Evolutionary conservation across 108 stramenopile genomes (phyloP).

Genomic region (Pseudonitzschia multiseries): DNA sequence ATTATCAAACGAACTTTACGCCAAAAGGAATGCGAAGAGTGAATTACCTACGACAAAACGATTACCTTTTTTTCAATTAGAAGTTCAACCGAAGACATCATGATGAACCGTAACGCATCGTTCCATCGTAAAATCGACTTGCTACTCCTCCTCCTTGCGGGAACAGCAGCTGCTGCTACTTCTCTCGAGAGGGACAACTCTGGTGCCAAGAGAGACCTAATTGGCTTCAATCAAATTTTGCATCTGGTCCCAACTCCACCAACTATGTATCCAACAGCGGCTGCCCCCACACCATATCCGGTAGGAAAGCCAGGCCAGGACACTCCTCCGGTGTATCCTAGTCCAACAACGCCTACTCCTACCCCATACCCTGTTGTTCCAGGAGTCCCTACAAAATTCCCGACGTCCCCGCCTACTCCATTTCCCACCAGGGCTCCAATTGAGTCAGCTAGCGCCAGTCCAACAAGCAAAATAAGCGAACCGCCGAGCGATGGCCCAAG

Average conservation of each 20-base stretch:
- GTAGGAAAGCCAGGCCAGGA: not conserved
- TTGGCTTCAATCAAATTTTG: constrained; percentile 6
- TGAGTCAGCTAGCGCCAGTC: not conserved
- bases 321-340: not conserved
- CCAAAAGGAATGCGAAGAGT: no score
- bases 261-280: constrained; percentile 2
- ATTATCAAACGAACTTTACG: no score
- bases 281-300: constrained; percentile 2
- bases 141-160: not conserved
- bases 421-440: constrained; percentile 6
- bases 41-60: no score
- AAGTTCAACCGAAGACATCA: not conserved
- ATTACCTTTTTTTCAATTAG: no score
- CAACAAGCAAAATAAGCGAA: not conserved
- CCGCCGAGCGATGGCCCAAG: not conserved
- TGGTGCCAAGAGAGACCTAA: not conserved
- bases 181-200: not conserved
- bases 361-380: not conserved
- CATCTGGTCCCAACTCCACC: not conserved
- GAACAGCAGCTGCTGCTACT: not conserved
- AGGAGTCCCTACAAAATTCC: not conserved
- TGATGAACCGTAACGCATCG: not conserved
- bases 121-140: not conserved
- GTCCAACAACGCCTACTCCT: no score
- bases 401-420: not conserved